Conservation (phyloP, 768 basidiomycete species). For the Podaxis carcinomalis region DNA sequence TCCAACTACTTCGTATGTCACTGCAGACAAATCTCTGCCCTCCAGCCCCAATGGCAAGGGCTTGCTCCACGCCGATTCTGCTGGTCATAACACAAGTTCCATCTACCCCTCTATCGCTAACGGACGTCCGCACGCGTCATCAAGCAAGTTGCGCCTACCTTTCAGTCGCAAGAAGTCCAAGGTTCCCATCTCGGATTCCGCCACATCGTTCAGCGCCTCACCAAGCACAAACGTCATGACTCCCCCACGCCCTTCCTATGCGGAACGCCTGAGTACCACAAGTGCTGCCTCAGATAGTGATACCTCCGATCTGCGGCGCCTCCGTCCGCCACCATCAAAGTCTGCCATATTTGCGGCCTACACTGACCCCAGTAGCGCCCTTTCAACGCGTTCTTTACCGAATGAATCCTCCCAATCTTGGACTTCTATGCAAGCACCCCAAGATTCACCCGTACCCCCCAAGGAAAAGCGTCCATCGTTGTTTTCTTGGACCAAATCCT, state of each 20-base stretch:
- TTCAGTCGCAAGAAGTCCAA: slow-evolving; percentile 34
- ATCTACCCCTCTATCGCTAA: slow-evolving; percentile 20
- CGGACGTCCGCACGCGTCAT: slow-evolving; percentile 19
- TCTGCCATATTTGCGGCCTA: slow-evolving; percentile 62
- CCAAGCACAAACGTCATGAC: slow-evolving; percentile 14
- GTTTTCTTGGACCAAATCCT: slow-evolving; percentile 29
- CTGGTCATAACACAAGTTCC: slow-evolving; percentile 15
- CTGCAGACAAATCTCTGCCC: slow-evolving; percentile 27
- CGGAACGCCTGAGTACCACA: slow-evolving; percentile 31
- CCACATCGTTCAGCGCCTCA: not conserved
- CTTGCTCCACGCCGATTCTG: slow-evolving; percentile 20
- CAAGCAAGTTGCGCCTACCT: slow-evolving; percentile 31
- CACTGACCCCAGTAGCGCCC: slow-evolving; percentile 43
- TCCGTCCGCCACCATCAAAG: slow-evolving; percentile 57
- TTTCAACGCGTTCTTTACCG: slow-evolving; percentile 66
- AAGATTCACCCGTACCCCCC: slow-evolving; percentile 28
- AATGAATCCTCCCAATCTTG: slow-evolving; percentile 28
- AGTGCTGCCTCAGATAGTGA: slow-evolving; percentile 41
- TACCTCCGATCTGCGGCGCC: slow-evolving; percentile 32
- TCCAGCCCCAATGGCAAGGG: slow-evolving; percentile 29
- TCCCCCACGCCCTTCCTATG: slow-evolving; percentile 29
- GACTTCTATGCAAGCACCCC: slow-evolving; percentile 20
- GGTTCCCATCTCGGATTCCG: slow-evolving; percentile 16
- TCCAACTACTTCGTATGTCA: slow-evolving; percentile 28
- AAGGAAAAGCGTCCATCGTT: slow-evolving; percentile 24